phyloP scores from a whole-genome alignment of 139 green algal species.

The Chlorella sp. region DNA sequence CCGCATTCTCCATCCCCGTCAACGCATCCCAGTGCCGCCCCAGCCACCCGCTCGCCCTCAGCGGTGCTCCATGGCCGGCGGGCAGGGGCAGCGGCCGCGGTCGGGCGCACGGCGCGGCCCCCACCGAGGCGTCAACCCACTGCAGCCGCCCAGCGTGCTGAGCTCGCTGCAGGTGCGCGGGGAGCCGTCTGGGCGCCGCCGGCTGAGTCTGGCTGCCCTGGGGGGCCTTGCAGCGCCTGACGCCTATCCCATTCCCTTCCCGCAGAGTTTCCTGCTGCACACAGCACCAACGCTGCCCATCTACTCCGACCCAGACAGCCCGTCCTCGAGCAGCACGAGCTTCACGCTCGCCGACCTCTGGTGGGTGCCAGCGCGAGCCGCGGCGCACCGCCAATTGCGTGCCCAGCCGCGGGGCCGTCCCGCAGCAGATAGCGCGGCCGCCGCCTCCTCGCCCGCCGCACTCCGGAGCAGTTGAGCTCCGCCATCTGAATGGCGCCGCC shows the following conservation, averaged over 20 bases:
- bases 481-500: too few species aligned
- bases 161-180: conserved; percentile 6
- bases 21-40: too few species aligned
- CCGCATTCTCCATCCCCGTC: too few species aligned
- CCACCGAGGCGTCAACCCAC: background rate
- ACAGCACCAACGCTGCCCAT: background rate
- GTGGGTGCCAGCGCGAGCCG: background rate
- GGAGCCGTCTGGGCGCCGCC: too few species aligned
- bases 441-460: background rate
- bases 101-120: background rate
- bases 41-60: too few species aligned
- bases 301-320: background rate
- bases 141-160: background rate
- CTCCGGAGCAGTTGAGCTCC: too few species aligned
- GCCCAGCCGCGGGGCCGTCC: too few species aligned
- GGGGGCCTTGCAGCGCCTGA: too few species aligned
- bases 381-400: background rate
- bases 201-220: too few species aligned
- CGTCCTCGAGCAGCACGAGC: background rate
- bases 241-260: too few species aligned
- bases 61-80: too few species aligned
- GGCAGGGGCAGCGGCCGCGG: background rate
- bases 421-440: too few species aligned
- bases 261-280: conserved; percentile 5
- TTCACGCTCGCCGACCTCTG: conserved; percentile 34